Evolutionary conservation across 2,329 filamentous ascomycete genomes (phyloP).

Genomic region (Fusarium dlaminii): DNA sequence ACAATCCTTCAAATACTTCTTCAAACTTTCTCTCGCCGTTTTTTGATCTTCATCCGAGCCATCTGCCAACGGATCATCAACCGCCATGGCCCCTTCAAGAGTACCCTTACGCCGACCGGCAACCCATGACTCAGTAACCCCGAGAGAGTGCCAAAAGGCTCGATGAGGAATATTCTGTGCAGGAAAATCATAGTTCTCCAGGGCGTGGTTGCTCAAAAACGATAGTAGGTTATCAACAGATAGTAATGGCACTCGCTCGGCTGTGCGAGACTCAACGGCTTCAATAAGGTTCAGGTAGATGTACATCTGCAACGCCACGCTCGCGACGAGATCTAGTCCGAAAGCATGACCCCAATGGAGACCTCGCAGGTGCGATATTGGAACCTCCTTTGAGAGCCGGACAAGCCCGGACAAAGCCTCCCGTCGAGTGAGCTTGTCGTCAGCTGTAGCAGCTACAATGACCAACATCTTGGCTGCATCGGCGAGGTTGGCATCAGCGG

Average conservation of each 20-base stretch:
- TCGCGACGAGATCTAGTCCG: background rate
- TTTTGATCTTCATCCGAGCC: background rate
- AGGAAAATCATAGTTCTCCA: background rate
- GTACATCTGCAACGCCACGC: background rate
- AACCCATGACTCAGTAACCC: background rate
- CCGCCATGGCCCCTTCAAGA: background rate
- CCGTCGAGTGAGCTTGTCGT: fast-evolving
- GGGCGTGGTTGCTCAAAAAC: background rate
- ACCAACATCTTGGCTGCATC: background rate
- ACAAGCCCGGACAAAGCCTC: background rate
- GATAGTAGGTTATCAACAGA: background rate
- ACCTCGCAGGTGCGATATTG: background rate
- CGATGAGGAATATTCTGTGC: conserved; percentile 17
- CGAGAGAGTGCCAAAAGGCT: background rate
- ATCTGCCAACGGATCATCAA: background rate
- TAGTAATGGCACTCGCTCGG: background rate
- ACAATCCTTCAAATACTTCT: background rate
- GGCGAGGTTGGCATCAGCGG: background rate
- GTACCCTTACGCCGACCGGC: fast-evolving
- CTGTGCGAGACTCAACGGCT: background rate
- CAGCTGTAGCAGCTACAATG: background rate
- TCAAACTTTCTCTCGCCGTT: background rate
- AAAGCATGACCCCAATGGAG: conserved; percentile 4
- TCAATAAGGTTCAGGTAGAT: conserved; percentile 12
- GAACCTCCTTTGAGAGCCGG: background rate